phyloP scores from a whole-genome alignment of 495 filamentous ascomycete species.

The Cercophora sp. region DNA sequence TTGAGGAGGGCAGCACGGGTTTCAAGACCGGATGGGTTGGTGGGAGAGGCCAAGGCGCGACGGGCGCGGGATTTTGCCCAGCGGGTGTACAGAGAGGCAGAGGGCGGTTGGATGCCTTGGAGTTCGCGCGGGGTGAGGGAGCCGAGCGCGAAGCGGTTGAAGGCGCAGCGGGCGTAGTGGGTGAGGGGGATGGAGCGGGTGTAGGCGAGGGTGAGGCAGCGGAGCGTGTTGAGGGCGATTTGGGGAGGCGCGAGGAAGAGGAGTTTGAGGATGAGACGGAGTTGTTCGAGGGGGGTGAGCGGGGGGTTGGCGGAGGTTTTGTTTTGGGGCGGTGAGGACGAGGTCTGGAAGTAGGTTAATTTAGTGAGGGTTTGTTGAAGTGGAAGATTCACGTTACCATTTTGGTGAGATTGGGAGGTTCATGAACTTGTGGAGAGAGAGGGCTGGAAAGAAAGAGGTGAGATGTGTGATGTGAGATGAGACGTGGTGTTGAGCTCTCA shows the following conservation, averaged over 20 bases:
- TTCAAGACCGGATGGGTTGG: not conserved
- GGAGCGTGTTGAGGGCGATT: slow-evolving; percentile 18
- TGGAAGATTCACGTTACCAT: too few species aligned
- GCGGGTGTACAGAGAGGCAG: slow-evolving; percentile 7
- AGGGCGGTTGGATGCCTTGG: slow-evolving; percentile 13
- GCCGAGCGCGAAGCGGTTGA: slow-evolving; percentile 18
- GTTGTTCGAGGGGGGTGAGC: not conserved
- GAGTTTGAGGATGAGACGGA: not conserved
- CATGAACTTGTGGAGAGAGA: too few species aligned
- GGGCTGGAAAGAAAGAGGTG: too few species aligned
- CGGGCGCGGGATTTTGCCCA: slow-evolving; percentile 14
- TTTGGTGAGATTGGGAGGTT: too few species aligned
- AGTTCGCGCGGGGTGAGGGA: slow-evolving; percentile 15
- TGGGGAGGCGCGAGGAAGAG: slow-evolving; percentile 11
- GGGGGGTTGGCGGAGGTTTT: not conserved
- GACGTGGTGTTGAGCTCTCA: too few species aligned
- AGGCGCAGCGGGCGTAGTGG: slow-evolving; percentile 16
- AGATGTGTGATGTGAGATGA: too few species aligned
- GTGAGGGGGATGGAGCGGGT: slow-evolving; percentile 17
- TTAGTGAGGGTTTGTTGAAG: too few species aligned
- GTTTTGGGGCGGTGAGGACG: too few species aligned
- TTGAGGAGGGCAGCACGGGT: slow-evolving; percentile 16
- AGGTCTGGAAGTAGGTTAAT: too few species aligned
- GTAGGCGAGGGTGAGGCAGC: slow-evolving; percentile 14
- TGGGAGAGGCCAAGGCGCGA: not conserved